A percentile compares a stretch with the other conserved stretches of the same genome.
Evolutionary conservation across 176 grass and related monocot genomes (phyloP).

Genomic region (Oryza brachyantha): DNA sequence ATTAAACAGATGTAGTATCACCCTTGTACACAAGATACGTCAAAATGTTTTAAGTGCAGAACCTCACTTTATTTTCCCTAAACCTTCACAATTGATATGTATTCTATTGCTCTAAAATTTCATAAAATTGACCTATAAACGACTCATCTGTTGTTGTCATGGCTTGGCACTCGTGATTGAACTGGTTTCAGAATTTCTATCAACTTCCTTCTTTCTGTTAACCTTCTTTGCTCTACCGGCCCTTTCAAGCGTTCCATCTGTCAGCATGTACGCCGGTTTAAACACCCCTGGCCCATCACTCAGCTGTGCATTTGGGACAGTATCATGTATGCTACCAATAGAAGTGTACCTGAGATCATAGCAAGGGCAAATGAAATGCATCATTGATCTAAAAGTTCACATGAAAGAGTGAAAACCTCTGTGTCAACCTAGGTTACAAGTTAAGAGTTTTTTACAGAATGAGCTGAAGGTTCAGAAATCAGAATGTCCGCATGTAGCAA

Average conservation of each 20-base stretch:
- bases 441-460: background rate
- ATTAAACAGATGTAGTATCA: no score
- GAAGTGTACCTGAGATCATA: constrained; percentile 57
- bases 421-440: background rate
- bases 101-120: background rate
- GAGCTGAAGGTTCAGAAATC: background rate
- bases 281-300: constrained; percentile 22
- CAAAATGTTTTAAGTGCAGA: no score
- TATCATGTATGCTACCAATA: constrained; percentile 63
- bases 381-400: background rate
- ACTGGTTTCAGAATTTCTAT: constrained; percentile 16
- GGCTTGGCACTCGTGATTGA: background rate
- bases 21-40: no score
- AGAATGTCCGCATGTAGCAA: background rate
- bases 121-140: background rate
- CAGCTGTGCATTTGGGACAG: constrained; percentile 55
- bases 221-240: constrained; percentile 47
- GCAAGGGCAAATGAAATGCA: background rate
- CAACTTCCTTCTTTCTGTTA: background rate
- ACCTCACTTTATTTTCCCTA: no score
- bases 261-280: constrained; percentile 63
- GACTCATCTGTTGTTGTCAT: constrained; percentile 1
- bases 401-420: no score
- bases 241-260: constrained; percentile 59
- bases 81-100: no score